These are phyloP conservation scores for Pseudocercospora eumusae DNA, from an alignment of 2,329 filamentous ascomycete genomes.

Conservation along the genomic window DNA sequence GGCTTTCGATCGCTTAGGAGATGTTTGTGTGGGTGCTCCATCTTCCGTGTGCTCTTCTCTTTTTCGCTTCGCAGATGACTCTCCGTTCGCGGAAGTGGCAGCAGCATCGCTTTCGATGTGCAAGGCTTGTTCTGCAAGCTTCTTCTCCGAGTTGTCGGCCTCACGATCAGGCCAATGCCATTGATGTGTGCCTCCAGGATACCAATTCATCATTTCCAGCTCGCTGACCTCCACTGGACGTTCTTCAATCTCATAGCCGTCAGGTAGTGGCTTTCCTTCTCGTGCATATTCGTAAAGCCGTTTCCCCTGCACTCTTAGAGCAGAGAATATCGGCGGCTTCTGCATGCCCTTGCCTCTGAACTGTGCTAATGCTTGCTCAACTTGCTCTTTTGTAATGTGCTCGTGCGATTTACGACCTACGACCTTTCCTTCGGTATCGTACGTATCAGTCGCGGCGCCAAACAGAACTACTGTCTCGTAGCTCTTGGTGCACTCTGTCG, in stretches of 20 bases:
- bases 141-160: slow-evolving; percentile 72
- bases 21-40: slow-evolving; percentile 19
- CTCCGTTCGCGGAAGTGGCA: slow-evolving; percentile 12
- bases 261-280: slow-evolving; percentile 80
- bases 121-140: slow-evolving; percentile 69
- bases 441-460: slow-evolving; percentile 88
- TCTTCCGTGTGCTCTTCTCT: slow-evolving; percentile 31
- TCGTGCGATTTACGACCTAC: slow-evolving; percentile 73
- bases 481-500: slow-evolving; percentile 79
- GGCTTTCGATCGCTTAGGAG: slow-evolving; percentile 45
- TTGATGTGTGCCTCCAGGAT: slow-evolving; percentile 76
- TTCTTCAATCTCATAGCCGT: slow-evolving; percentile 70
- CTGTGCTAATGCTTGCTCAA: slow-evolving; percentile 71
- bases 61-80: slow-evolving; percentile 36
- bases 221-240: slow-evolving; percentile 75
- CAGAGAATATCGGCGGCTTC: slow-evolving; percentile 88
- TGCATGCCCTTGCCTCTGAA: slow-evolving; percentile 87
- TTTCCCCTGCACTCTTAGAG: slow-evolving; percentile 90
- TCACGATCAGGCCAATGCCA: slow-evolving; percentile 80
- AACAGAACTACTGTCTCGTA: slow-evolving; percentile 91
- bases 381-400: slow-evolving; percentile 75
- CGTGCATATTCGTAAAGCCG: slow-evolving; percentile 94
- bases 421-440: slow-evolving; percentile 83
- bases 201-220: slow-evolving; percentile 79
- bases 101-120: slow-evolving; percentile 41